Conservation (phyloP, 73 alveolate species). For the Paramecium sexaurelia region DNA sequence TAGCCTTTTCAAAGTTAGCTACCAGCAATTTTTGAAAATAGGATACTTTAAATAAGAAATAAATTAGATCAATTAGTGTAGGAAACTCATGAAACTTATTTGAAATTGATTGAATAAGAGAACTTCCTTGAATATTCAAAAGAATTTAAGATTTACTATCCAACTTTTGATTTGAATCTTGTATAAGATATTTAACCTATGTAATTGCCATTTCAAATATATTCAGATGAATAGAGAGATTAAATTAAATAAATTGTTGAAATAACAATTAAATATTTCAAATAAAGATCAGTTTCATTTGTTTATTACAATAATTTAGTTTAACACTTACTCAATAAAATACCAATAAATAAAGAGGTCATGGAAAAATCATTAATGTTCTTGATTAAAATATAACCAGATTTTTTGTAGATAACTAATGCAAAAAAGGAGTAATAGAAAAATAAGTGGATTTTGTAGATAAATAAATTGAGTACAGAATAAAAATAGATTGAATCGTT, state of each 20-base stretch:
- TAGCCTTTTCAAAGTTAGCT: background rate
- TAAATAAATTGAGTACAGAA: background rate
- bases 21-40: background rate
- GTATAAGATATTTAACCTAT: background rate
- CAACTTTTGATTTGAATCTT: background rate
- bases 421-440: background rate
- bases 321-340: background rate
- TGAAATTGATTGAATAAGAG: background rate
- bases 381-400: background rate
- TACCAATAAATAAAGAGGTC: background rate
- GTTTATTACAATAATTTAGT: background rate
- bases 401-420: constrained; percentile 9
- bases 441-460: background rate
- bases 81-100: background rate
- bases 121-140: background rate
- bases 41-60: background rate
- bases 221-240: constrained; percentile 13
- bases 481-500: background rate
- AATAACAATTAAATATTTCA: background rate
- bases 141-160: background rate
- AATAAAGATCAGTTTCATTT: background rate
- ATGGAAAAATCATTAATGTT: background rate
- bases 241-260: background rate
- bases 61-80: background rate
- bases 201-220: background rate